Evolutionary conservation across 345 rosid genomes (phyloP), one percentile per base, ranked within the genome.

Genomic region (Pistacia vera): DNA sequence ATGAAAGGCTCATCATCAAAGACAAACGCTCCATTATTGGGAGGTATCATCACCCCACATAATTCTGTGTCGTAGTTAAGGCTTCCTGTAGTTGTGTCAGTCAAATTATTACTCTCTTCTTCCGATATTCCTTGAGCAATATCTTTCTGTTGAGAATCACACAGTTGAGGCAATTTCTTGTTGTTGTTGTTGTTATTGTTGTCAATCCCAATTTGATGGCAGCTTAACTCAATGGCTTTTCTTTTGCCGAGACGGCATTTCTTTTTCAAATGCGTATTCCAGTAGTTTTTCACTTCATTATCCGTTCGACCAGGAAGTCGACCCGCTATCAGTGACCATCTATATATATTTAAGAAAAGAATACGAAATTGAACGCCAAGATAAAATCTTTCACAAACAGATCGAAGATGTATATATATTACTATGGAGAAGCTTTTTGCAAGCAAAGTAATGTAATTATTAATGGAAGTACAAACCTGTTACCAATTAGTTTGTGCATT

Each of bases 191-290:
- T 38, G 70, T 73, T 70, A 14, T 77, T 54, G n/a, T 59, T n/a
- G 73, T 66, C 73, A 54, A 72, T 63, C 4, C 62, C 72, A 62
- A 38, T 55, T 63, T 28, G 52, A 48, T 72, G 57, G 63, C 44
- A 46, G 59, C 70, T 66, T 17, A 79, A 36, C 28, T 75, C 81
- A 0, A 38, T 30, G 48, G 71, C 65, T 79, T 83, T 86, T 67
- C 83, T 80, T 83, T 80, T 85, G 49, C 81, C 85, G 22, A 63
- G 12, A 55, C 22, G 76, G 44, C 75, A 20, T 71, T 83, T 87
- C 89, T 89, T 93, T 87, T 85, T 91, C 84, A 91, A 81, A 93
- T 91, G 95, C 52, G 98, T 91, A 86, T 93, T 91, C 98, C 97
- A 93, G 74, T 91, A 91, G 90, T 93, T 93, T 81, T 93, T 91